These are phyloP conservation scores for Claviceps sp. DNA, from an alignment of 2,329 filamentous ascomycete genomes.

Conservation along the genomic window DNA sequence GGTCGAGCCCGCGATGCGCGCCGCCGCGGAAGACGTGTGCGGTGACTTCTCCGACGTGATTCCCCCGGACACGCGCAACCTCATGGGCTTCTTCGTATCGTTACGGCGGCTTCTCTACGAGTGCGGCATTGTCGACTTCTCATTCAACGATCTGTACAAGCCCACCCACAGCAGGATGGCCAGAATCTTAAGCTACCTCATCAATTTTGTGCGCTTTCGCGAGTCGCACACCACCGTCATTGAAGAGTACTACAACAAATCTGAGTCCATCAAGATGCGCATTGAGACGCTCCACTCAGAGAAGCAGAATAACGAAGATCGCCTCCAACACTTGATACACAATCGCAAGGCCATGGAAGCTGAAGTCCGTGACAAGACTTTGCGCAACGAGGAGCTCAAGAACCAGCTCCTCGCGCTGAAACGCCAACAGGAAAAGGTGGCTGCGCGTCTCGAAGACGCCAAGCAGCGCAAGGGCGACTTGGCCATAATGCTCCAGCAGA, in stretches of 20 bases:
- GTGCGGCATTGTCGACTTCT: conserved; percentile 89
- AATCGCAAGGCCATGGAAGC: conserved; percentile 71
- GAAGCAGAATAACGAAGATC: conserved; percentile 75
- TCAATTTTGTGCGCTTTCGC: conserved; percentile 96
- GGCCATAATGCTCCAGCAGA: conserved; percentile 58
- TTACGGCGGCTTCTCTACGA: conserved; percentile 67
- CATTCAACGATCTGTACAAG: conserved; percentile 80
- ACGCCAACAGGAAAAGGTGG: conserved; percentile 69
- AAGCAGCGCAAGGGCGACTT: conserved; percentile 69
- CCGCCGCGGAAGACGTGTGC: conserved; percentile 76
- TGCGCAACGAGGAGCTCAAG: conserved; percentile 78
- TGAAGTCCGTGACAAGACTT: conserved; percentile 71
- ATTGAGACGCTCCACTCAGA: conserved; percentile 77
- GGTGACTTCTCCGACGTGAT: conserved; percentile 76
- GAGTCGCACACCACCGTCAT: conserved; percentile 84
- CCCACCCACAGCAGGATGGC: conserved; percentile 82
- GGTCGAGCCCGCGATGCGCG: conserved; percentile 88
- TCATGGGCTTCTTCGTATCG: conserved; percentile 91
- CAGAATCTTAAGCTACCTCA: conserved; percentile 94
- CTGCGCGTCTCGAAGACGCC: conserved; percentile 67
- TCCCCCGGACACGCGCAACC: conserved; percentile 74
- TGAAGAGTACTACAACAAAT: conserved; percentile 85
- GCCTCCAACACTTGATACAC: conserved; percentile 66
- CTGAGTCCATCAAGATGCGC: conserved; percentile 70
- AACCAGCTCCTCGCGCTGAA: conserved; percentile 67